Evolutionary conservation across 495 filamentous ascomycete genomes (phyloP).

Genomic region (Penicillium antarcticum): DNA sequence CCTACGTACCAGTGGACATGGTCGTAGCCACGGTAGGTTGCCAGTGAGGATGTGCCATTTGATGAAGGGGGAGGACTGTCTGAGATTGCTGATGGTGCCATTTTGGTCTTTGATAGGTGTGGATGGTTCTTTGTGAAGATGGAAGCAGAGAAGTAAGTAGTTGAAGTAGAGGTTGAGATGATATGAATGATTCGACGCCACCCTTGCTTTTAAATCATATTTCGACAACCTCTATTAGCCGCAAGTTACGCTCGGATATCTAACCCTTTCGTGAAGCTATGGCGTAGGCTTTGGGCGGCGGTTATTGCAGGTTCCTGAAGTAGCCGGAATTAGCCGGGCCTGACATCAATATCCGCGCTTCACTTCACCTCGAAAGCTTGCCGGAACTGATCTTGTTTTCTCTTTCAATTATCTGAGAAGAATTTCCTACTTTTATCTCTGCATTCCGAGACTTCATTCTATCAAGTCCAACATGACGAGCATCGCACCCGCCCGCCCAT

Average conservation of each 20-base stretch:
- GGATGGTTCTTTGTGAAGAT: not conserved
- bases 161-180: not conserved
- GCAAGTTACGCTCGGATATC: conserved; percentile 5
- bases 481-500: conserved; percentile 44
- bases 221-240: conserved; percentile 10
- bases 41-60: conserved; percentile 20
- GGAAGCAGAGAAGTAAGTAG: not conserved
- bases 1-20: conserved; percentile 92
- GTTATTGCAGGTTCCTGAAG: conserved; percentile 10
- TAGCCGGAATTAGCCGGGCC: conserved; percentile 22
- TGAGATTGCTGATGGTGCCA: conserved; percentile 73
- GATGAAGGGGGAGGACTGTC: conserved; percentile 41
- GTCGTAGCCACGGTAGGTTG: conserved; percentile 78
- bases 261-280: not conserved
- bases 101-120: conserved; percentile 24
- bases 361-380: not conserved
- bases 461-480: conserved; percentile 20
- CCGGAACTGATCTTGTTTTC: not conserved
- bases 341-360: conserved; percentile 2
- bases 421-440: not conserved
- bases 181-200: not conserved
- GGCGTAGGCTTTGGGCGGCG: not conserved
- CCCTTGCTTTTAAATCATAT: not conserved
- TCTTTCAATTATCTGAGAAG: not conserved
- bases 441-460: not conserved